phyloP scores from a whole-genome alignment of 148 eudicot species.

The Pharnaceum exiguum region DNA sequence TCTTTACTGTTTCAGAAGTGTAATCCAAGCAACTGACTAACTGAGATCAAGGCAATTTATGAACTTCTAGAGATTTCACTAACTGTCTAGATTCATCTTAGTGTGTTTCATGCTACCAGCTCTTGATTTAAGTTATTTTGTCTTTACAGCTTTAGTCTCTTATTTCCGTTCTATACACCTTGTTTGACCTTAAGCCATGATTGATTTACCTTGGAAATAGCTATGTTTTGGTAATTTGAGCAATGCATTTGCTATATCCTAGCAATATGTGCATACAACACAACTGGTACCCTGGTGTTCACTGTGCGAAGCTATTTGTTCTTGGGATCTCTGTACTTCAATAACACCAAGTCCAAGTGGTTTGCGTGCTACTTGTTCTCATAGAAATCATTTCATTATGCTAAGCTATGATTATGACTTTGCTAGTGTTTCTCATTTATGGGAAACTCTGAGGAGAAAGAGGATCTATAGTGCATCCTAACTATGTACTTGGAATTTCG shows the following conservation, averaged over 20 bases:
- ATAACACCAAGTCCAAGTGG: not conserved
- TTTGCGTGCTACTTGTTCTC: slow-evolving; percentile 1
- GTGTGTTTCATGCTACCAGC: too few species aligned
- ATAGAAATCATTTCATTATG: not conserved
- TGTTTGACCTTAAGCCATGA: too few species aligned
- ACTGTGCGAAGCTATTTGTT: slow-evolving; percentile 1
- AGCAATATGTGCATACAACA: not conserved
- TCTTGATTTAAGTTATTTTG: too few species aligned
- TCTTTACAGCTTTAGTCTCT: too few species aligned
- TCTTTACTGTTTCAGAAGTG: too few species aligned
- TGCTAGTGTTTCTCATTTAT: not conserved
- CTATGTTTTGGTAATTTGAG: not conserved
- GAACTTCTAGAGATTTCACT: too few species aligned
- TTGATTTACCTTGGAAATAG: too few species aligned
- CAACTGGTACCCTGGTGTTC: not conserved
- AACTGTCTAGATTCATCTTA: too few species aligned
- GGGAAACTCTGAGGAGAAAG: not conserved
- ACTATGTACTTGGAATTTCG: not conserved
- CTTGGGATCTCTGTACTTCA: not conserved
- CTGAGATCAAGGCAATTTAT: too few species aligned
- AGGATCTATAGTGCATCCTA: not conserved
- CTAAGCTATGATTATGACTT: slow-evolving; percentile 1
- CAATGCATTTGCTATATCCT: slow-evolving; percentile 10
- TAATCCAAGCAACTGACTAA: too few species aligned
- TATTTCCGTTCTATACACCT: too few species aligned